phyloP scores from a whole-genome alignment of 495 filamentous ascomycete genomes.

The Endocarpon pusillum region DNA sequence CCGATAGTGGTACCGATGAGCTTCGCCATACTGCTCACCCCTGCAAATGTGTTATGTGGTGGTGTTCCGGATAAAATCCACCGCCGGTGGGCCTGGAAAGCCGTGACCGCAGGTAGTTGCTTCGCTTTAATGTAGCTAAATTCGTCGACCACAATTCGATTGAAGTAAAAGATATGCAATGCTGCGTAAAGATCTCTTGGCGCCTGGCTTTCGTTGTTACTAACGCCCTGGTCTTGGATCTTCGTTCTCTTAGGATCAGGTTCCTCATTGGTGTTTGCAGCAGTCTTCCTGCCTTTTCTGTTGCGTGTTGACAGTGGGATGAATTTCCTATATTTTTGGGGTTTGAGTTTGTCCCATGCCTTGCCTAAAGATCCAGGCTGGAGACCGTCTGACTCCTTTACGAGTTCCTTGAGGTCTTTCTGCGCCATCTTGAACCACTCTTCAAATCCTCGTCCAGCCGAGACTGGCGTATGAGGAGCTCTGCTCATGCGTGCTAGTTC shows the following conservation, averaged over 20 bases:
- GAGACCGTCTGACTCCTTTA: slow-evolving; percentile 11
- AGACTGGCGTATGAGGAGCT: slow-evolving; percentile 22
- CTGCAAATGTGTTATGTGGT: slow-evolving; percentile 34
- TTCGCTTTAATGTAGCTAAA: slow-evolving; percentile 38
- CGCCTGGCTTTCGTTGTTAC: slow-evolving; percentile 1
- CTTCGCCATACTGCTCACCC: slow-evolving; percentile 38
- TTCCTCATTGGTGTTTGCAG: not conserved
- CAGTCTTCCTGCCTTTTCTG: too few species aligned
- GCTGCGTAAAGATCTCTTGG: slow-evolving; percentile 2
- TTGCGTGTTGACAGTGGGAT: too few species aligned
- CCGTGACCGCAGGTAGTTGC: slow-evolving; percentile 14
- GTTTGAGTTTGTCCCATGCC: not conserved
- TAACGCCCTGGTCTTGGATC: slow-evolving; percentile 1
- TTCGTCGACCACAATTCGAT: slow-evolving; percentile 51
- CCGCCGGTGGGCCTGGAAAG: slow-evolving; percentile 30
- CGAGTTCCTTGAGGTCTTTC: slow-evolving; percentile 21
- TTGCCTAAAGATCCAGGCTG: not conserved
- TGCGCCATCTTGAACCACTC: slow-evolving; percentile 35
- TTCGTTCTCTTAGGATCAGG: slow-evolving; percentile 3
- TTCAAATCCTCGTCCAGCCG: slow-evolving; percentile 28
- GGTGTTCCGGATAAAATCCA: slow-evolving; percentile 61
- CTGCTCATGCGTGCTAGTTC: slow-evolving; percentile 34
- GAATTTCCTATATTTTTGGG: too few species aligned
- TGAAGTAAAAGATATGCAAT: slow-evolving; percentile 43
- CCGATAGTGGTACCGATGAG: slow-evolving; percentile 39